Conservation (phyloP, 441 rosid genomes). For the Eruca vesicaria region DNA sequence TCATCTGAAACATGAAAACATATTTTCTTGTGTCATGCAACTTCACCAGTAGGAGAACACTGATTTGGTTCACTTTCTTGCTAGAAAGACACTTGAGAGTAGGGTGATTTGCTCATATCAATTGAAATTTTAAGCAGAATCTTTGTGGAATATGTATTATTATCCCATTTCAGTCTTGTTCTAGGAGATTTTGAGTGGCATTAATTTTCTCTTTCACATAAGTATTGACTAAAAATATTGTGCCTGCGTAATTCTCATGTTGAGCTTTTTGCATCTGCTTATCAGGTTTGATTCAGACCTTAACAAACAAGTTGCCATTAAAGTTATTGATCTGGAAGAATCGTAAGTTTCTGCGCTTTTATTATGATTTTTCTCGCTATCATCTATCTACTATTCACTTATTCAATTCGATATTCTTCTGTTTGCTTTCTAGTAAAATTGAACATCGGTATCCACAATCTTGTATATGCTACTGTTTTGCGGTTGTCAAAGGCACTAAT, state of each 20-base stretch:
- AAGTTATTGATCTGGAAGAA: conserved; percentile 99
- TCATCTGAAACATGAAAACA: not conserved
- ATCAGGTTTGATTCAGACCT: conserved; percentile 95
- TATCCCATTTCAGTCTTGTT: not conserved
- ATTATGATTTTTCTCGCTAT: conserved; percentile 9
- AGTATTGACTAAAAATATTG: not conserved
- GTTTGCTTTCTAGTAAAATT: not conserved
- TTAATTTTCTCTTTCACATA: not conserved
- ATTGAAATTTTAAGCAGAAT: not conserved
- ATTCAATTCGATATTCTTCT: not conserved
- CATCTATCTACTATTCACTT: conserved; percentile 6
- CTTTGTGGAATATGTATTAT: not conserved
- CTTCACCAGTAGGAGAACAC: no score
- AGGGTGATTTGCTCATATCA: not conserved
- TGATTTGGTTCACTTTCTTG: not conserved
- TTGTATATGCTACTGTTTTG: not conserved
- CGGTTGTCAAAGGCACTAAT: not conserved
- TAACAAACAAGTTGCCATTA: conserved; percentile 95
- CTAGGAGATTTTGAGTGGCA: not conserved
- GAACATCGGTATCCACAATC: not conserved
- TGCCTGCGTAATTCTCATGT: not conserved
- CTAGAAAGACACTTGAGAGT: not conserved
- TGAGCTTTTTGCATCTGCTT: conserved; percentile 27
- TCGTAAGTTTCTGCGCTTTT: conserved; percentile 63
- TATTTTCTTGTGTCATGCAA: not conserved